Evolutionary conservation across 805 yeast genomes (phyloP).

Genomic region (Kazachstania taianensis): DNA sequence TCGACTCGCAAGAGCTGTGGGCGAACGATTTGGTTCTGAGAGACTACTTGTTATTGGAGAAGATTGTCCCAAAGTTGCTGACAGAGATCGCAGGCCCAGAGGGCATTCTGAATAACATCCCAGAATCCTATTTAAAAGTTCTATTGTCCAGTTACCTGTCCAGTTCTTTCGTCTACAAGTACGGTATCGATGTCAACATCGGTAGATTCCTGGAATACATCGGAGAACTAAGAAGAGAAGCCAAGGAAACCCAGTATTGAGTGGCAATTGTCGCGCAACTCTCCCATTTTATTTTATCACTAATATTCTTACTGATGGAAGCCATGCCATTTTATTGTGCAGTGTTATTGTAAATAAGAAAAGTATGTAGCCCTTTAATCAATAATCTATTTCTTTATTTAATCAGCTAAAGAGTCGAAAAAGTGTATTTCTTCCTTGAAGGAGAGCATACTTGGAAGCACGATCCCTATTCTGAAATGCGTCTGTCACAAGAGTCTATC

Average conservation of each 20-base stretch:
- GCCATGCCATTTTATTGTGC: too few relatives aligned
- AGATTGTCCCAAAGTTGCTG: constrained; percentile 70
- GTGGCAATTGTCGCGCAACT: too few relatives aligned
- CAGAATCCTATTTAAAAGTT: constrained; percentile 78
- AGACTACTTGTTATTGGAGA: constrained; percentile 54
- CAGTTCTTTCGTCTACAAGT: constrained; percentile 71
- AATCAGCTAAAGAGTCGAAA: too few relatives aligned
- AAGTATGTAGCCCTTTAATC: too few relatives aligned
- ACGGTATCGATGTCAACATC: constrained; percentile 70
- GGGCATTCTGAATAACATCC: constrained; percentile 63
- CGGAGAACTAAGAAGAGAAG: constrained; percentile 42
- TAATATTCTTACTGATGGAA: too few relatives aligned
- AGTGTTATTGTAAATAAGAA: too few relatives aligned
- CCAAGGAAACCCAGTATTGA: constrained; percentile 3
- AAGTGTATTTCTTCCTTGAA: too few relatives aligned
- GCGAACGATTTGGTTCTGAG: constrained; percentile 67
- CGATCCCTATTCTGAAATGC: too few relatives aligned
- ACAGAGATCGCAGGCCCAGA: constrained; percentile 57
- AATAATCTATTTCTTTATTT: too few relatives aligned
- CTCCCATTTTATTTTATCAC: too few relatives aligned
- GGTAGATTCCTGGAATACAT: constrained; percentile 65
- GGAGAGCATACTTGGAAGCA: too few relatives aligned
- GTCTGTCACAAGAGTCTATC: too few relatives aligned
- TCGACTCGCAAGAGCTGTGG: constrained; percentile 76
- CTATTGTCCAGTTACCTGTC: constrained; percentile 81